Evolutionary conservation across 2,329 filamentous ascomycete genomes (phyloP), one percentile per base, ranked within the genome.

Genomic region (Cladophialophora immunda): DNA sequence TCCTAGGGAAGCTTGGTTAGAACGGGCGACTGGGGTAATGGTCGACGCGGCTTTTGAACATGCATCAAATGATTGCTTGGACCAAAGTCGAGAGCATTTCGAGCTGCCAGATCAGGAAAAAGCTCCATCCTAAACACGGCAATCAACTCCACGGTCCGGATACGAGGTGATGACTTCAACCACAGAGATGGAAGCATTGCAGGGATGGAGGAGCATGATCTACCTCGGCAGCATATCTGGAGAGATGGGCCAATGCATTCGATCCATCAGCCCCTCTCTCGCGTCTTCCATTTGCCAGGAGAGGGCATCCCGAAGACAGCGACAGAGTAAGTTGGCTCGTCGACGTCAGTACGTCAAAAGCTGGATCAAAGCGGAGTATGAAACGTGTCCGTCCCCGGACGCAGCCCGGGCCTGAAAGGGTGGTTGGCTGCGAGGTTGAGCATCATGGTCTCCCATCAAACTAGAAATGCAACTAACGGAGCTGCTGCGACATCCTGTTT

Each of bases 201-300:
- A 50, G 11, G 2, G 22, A 50, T 4, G 19, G 22, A 11, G 9
- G 45, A 25, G 22, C 19, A 25, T 22, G 19, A 22, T 61, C 47
- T 61, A 15, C 58, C 58, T 61, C 58, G 58, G 58, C 30, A 50
- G 19, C 45, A 50, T 50, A 13, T 22, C 45, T 19, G 17, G 38
- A 11, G n/a, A 19, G n/a, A 45, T 8, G 38, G n/a, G 38, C n/a
- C 38, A 2, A 19, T 22, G n/a, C 3, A 22, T 22, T 45, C n/a
- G 38, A 19, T 45, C n/a, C 38, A 15, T 15, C 13, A 11, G 38
- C 38, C 38, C 4, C 19, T 50, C 15, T 34, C 32, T 11, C 7
- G 2, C 9, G 17, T n/a, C 38, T 9, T 8, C 38, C 38, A 41
- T 41, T 41, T 41, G 38, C 45, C 19, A 50, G 19, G 5, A 4